Evolutionary conservation across 2,329 filamentous ascomycete species (phyloP).

Genomic region (Aphanoascus verrucosus): DNA sequence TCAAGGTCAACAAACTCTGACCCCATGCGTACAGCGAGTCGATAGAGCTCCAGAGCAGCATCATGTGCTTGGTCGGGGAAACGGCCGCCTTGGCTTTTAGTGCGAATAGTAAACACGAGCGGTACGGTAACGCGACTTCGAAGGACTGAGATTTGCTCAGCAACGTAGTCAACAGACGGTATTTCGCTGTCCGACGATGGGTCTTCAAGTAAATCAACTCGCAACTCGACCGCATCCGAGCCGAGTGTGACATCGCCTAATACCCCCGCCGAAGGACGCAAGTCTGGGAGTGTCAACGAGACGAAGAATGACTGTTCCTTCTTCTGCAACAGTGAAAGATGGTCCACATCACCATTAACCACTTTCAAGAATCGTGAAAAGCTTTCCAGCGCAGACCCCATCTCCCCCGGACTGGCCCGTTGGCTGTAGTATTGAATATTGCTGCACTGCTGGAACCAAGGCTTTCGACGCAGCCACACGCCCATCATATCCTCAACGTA

Average conservation of each 20-base stretch:
- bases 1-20: slow-evolving; percentile 91
- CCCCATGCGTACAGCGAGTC: slow-evolving; percentile 66
- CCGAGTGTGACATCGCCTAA: slow-evolving; percentile 68
- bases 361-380: slow-evolving; percentile 63
- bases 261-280: slow-evolving; percentile 52
- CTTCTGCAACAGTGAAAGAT: slow-evolving; percentile 50
- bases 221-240: slow-evolving; percentile 82
- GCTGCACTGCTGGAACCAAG: slow-evolving; percentile 85
- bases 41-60: slow-evolving; percentile 65
- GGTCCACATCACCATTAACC: slow-evolving; percentile 52
- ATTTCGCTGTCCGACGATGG: slow-evolving; percentile 47
- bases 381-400: slow-evolving; percentile 50
- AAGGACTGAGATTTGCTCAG: slow-evolving; percentile 69
- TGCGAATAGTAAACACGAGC: slow-evolving; percentile 86
- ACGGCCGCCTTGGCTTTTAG: slow-evolving; percentile 70
- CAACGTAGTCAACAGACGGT: slow-evolving; percentile 62
- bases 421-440: slow-evolving; percentile 90
- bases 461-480: slow-evolving; percentile 80
- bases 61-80: slow-evolving; percentile 69
- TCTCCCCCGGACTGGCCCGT: slow-evolving; percentile 42
- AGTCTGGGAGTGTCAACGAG: slow-evolving; percentile 70
- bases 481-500: slow-evolving; percentile 87
- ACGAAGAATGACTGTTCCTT: slow-evolving; percentile 78
- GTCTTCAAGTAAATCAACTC: slow-evolving; percentile 81
- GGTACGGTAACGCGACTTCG: slow-evolving; percentile 62